phyloP scores from a whole-genome alignment of 768 basidiomycete species.

The Scleroderma citrinum region DNA sequence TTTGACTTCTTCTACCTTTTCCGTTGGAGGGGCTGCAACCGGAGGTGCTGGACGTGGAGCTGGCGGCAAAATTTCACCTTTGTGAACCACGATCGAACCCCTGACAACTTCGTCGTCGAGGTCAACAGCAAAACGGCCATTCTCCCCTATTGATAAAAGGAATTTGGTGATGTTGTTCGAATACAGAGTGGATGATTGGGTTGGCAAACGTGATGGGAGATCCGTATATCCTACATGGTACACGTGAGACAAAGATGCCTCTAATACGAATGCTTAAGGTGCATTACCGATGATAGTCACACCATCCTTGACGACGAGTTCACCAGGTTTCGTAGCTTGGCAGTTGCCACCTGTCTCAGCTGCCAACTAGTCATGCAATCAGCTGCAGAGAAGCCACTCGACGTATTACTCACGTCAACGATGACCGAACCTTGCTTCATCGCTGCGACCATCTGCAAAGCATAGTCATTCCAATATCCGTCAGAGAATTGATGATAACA shows the following conservation, averaged over 20 bases:
- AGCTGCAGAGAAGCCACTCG: slow-evolving; percentile 5
- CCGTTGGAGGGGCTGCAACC: slow-evolving; percentile 43
- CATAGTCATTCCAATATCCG: slow-evolving; percentile 6
- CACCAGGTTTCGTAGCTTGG: slow-evolving; percentile 73
- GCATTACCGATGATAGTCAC: slow-evolving; percentile 74
- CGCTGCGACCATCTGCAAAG: slow-evolving; percentile 63
- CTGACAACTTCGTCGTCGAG: slow-evolving; percentile 81
- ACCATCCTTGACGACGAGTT: slow-evolving; percentile 61
- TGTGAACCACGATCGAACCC: slow-evolving; percentile 69
- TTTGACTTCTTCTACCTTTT: slow-evolving; percentile 41
- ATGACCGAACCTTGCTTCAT: slow-evolving; percentile 92
- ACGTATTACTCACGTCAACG: slow-evolving; percentile 47
- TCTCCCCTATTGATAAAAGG: slow-evolving; percentile 68
- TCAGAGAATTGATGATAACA: slow-evolving; percentile 1
- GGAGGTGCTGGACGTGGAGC: slow-evolving; percentile 65
- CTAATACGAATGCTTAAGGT: slow-evolving; percentile 1
- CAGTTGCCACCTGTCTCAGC: slow-evolving; percentile 91
- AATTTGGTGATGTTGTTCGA: slow-evolving; percentile 92
- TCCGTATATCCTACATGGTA: slow-evolving; percentile 64
- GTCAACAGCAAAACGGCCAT: slow-evolving; percentile 59
- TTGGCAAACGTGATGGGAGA: slow-evolving; percentile 81
- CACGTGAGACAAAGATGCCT: slow-evolving; percentile 1
- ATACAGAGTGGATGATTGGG: slow-evolving; percentile 84
- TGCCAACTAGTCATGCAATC: slow-evolving; percentile 35
- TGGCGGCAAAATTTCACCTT: slow-evolving; percentile 60